Conservation (phyloP, 2,329 filamentous ascomycete genomes). For the Fonsecaea pugnacius region DNA sequence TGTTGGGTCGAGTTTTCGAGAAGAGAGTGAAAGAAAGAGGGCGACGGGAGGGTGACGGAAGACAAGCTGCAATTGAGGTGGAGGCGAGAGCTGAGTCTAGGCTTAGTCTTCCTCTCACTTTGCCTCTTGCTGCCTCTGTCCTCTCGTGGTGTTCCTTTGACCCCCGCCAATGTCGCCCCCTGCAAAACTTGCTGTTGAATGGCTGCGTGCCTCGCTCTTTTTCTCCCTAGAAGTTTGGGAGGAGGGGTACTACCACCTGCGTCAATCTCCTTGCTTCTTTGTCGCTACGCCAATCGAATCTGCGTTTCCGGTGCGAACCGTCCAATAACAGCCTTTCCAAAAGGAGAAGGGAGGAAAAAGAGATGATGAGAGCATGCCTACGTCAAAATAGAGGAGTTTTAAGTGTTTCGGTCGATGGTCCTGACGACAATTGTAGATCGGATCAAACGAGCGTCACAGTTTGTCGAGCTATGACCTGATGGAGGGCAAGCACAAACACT, state of each 20-base stretch:
- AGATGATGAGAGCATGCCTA: neutral
- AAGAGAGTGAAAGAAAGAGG: slow-evolving; percentile 5
- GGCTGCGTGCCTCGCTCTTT: neutral
- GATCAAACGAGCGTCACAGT: neutral
- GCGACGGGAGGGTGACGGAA: slow-evolving; percentile 10
- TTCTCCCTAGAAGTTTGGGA: neutral
- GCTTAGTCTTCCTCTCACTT: slow-evolving; percentile 8
- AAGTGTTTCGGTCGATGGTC: slow-evolving; percentile 1
- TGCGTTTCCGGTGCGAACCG: neutral
- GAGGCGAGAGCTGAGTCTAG: slow-evolving; percentile 16
- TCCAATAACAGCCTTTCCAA: neutral
- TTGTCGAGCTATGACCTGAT: neutral
- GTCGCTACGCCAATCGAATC: neutral
- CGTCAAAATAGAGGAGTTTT: neutral
- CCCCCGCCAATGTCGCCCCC: slow-evolving; percentile 3
- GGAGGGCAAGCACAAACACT: slow-evolving; percentile 3
- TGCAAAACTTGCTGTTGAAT: slow-evolving; percentile 1
- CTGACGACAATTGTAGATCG: neutral
- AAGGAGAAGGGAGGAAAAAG: neutral
- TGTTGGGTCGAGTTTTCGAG: slow-evolving; percentile 1
- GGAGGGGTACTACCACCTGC: neutral
- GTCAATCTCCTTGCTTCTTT: neutral
- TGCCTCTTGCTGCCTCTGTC: neutral
- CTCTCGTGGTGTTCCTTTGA: slow-evolving; percentile 1
- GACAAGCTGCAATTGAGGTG: slow-evolving; percentile 17